These are phyloP conservation scores for Alternaria arbusti DNA, from an alignment of 2,329 filamentous ascomycete species.

Conservation along the genomic window DNA sequence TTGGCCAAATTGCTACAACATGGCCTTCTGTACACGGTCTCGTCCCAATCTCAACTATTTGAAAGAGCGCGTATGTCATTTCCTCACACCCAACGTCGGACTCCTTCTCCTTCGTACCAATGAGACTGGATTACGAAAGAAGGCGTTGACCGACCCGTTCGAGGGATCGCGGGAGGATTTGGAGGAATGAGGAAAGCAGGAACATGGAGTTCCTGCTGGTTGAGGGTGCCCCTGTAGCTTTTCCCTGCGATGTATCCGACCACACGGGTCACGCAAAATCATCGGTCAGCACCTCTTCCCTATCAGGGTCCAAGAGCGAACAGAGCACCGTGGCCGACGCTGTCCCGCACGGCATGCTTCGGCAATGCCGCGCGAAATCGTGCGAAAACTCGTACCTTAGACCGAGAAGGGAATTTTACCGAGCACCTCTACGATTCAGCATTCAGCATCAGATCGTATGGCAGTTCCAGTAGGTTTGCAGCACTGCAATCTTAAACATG, in stretches of 20 bases:
- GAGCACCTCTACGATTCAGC: not conserved
- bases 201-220: constrained; percentile 13
- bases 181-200: constrained; percentile 12
- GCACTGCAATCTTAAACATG: constrained; percentile 3
- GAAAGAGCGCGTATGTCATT: not conserved
- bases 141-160: not conserved
- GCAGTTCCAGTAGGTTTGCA: not conserved
- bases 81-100: not conserved
- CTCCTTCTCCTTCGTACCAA: not conserved
- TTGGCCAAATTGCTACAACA: not conserved
- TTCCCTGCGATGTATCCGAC: constrained; percentile 4
- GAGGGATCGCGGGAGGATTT: constrained; percentile 18
- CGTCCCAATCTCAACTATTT: not conserved
- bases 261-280: constrained; percentile 7
- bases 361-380: constrained; percentile 7
- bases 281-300: not conserved
- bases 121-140: not conserved
- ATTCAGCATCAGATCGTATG: not conserved
- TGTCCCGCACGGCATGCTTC: constrained; percentile 6
- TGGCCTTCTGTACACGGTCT: not conserved
- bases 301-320: constrained; percentile 3
- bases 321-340: not conserved
- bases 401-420: not conserved
- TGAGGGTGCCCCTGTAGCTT: constrained; percentile 5
- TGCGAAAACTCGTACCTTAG: not conserved